Conservation (phyloP, 2,329 filamentous ascomycete species). For the Exophiala sp. region DNA sequence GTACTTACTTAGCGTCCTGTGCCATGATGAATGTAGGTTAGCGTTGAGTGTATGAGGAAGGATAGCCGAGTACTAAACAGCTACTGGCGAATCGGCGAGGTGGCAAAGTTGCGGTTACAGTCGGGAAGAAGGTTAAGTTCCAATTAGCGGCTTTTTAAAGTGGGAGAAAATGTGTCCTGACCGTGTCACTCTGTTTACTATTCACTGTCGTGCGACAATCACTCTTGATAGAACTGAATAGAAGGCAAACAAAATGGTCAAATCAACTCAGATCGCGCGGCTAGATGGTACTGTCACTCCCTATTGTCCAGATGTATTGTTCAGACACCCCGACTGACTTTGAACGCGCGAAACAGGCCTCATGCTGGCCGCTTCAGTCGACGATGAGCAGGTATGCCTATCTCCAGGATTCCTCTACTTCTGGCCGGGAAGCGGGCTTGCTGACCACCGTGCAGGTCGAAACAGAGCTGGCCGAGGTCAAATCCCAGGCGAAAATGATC, state of each 20-base stretch:
- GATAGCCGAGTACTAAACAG: too few relatives aligned
- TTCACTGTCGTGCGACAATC: too few relatives aligned
- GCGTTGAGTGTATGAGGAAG: too few relatives aligned
- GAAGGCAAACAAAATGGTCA: constrained; percentile 64
- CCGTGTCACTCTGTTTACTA: too few relatives aligned
- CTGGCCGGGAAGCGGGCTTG: constrained; percentile 1
- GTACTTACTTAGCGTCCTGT: too few relatives aligned
- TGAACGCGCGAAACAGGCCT: constrained; percentile 59
- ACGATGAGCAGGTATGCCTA: constrained; percentile 69
- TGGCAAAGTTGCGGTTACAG: too few relatives aligned
- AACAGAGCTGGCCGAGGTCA: constrained; percentile 77
- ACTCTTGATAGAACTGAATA: too few relatives aligned
- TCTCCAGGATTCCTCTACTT: not conserved
- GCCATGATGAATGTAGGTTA: too few relatives aligned
- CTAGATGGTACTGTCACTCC: constrained; percentile 67
- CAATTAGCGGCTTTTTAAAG: too few relatives aligned
- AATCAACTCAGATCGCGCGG: constrained; percentile 88
- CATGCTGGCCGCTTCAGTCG: constrained; percentile 90
- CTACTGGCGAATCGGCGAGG: too few relatives aligned
- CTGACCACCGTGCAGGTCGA: constrained; percentile 53
- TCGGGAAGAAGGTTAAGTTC: too few relatives aligned
- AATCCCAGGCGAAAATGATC: constrained; percentile 85
- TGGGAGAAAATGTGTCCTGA: too few relatives aligned
- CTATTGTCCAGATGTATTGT: not conserved
- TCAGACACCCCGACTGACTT: constrained; percentile 5